Evolutionary conservation across 2,329 filamentous ascomycete genomes (phyloP).

Genomic region (Ophiostoma pallidulum): DNA sequence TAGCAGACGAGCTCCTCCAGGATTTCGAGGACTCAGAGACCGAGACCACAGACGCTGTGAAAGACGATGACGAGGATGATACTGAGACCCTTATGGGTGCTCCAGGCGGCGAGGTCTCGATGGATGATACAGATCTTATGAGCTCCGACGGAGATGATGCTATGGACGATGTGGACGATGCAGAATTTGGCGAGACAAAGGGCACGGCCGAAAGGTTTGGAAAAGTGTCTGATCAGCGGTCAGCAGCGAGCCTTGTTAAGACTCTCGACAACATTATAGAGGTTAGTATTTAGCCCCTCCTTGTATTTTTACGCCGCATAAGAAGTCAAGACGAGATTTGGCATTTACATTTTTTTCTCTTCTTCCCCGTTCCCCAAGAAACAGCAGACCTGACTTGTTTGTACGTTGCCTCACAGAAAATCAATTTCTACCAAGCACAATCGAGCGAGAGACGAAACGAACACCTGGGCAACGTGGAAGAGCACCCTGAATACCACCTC

Average conservation of each 20-base stretch:
- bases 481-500: conserved; percentile 84
- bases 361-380: conserved; percentile 30
- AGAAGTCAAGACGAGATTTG: conserved; percentile 23
- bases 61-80: conserved; percentile 38
- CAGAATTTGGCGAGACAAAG: conserved; percentile 60
- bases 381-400: conserved; percentile 56
- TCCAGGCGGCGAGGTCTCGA: conserved; percentile 40
- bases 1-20: conserved; percentile 85
- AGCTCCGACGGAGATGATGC: conserved; percentile 53
- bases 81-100: conserved; percentile 28
- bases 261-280: conserved; percentile 71
- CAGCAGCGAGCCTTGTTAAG: conserved; percentile 71
- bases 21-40: conserved; percentile 83
- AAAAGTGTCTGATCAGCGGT: conserved; percentile 66
- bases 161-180: conserved; percentile 38
- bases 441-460: conserved; percentile 52
- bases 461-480: conserved; percentile 74
- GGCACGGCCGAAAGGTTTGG: conserved; percentile 77
- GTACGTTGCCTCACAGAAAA: conserved; percentile 57
- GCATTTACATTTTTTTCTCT: conserved; percentile 53
- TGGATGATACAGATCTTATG: conserved; percentile 51
- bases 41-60: conserved; percentile 56
- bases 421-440: conserved; percentile 63
- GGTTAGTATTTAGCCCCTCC: conserved; percentile 45
- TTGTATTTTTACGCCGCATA: conserved; percentile 16